Conservation (phyloP, 805 yeast genomes). For the Cyberlindnera saturnus region DNA sequence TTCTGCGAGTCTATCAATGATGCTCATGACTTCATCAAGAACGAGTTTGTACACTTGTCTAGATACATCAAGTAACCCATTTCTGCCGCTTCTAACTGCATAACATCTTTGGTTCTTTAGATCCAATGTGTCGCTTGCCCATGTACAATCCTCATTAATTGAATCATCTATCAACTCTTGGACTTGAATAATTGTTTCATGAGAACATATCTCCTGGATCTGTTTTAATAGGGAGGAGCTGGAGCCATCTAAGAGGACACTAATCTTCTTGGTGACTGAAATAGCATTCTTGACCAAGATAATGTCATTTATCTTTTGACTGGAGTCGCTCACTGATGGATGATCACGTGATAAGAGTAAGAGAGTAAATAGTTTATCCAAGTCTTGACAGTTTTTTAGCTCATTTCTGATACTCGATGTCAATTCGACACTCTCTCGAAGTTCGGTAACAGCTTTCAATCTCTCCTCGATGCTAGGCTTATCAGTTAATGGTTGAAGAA, state of each 20-base stretch:
- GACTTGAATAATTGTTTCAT: constrained; percentile 21
- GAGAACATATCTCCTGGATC: constrained; percentile 24
- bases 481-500: constrained; percentile 44
- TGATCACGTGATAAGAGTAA: constrained; percentile 25
- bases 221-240: constrained; percentile 23
- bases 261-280: constrained; percentile 15
- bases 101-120: constrained; percentile 38
- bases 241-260: constrained; percentile 8
- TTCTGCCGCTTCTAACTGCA: constrained; percentile 38
- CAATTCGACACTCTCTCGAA: constrained; percentile 18
- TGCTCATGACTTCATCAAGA: constrained; percentile 30
- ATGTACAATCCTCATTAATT: constrained; percentile 37
- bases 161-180: constrained; percentile 23
- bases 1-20: constrained; percentile 22
- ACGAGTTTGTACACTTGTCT: constrained; percentile 34
- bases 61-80: constrained; percentile 41
- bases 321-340: constrained; percentile 23
- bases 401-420: constrained; percentile 14
- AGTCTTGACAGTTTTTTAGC: constrained; percentile 30
- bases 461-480: constrained; percentile 29
- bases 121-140: constrained; percentile 36
- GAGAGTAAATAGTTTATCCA: constrained; percentile 35
- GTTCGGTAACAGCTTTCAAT: constrained; percentile 31
- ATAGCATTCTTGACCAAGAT: constrained; percentile 34
- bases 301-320: constrained; percentile 36